A percentile compares a stretch with the other conserved stretches of the same genome.
These are phyloP conservation scores for Mucor lusitanicus DNA, from an alignment of 371 early-diverging fungal species.

Conservation along the genomic window DNA sequence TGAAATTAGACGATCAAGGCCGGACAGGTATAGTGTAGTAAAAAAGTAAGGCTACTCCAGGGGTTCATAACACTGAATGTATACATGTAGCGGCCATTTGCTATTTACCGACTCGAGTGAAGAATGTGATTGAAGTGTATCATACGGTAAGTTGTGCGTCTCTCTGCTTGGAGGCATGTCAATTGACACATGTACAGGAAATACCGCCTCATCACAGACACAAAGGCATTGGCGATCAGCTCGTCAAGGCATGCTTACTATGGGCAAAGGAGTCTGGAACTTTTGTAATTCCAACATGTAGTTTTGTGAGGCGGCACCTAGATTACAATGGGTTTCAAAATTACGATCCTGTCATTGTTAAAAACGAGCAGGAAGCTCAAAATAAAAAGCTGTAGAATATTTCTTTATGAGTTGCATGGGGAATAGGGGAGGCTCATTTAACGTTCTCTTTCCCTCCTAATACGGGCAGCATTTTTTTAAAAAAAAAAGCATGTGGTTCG, in stretches of 20 bases:
- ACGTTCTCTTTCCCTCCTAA: not conserved
- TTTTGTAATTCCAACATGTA: conserved; percentile 21
- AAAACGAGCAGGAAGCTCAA: conserved; percentile 7
- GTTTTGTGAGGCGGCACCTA: conserved; percentile 22
- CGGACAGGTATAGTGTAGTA: conserved; percentile 1
- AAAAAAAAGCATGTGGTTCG: too few species aligned
- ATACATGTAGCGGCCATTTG: conserved; percentile 22
- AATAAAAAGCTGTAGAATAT: not conserved
- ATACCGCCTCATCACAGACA: conserved; percentile 19
- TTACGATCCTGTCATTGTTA: conserved; percentile 7
- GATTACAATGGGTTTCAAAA: conserved; percentile 13
- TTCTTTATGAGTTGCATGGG: not conserved
- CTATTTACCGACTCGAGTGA: conserved; percentile 20
- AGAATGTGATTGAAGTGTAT: conserved; percentile 18
- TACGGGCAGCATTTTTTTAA: too few species aligned
- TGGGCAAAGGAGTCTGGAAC: conserved; percentile 29
- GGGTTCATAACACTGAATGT: not conserved
- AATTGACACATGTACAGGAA: conserved; percentile 9
- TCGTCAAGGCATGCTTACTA: conserved; percentile 7
- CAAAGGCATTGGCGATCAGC: conserved; percentile 13
- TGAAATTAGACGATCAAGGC: conserved; percentile 11
- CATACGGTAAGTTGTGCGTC: conserved; percentile 13
- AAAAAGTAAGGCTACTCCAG: not conserved
- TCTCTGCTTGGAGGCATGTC: not conserved
- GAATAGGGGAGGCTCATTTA: not conserved